These are phyloP conservation scores for Aplosporella prunicola DNA, from an alignment of 2,329 filamentous ascomycete species.

Conservation along the genomic window DNA sequence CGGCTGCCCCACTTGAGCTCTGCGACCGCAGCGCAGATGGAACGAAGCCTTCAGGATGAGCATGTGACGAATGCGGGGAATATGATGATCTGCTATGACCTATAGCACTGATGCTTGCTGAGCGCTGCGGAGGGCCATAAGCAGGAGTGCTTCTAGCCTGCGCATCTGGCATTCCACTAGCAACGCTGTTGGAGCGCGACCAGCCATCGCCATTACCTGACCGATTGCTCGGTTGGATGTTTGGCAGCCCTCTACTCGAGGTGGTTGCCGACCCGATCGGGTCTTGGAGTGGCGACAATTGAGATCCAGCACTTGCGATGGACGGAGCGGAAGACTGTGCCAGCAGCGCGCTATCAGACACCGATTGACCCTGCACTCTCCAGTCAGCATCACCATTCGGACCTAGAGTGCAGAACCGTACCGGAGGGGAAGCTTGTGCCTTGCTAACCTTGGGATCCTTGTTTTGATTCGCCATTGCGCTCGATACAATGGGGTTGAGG, in stretches of 20 bases:
- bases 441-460: slow-evolving; percentile 20
- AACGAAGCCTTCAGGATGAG: slow-evolving; percentile 25
- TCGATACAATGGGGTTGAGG: slow-evolving; percentile 33
- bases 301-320: slow-evolving; percentile 12
- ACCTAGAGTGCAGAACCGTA: too few species aligned
- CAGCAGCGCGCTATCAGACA: too few species aligned
- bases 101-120: slow-evolving; percentile 24
- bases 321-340: too few species aligned
- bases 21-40: slow-evolving; percentile 28
- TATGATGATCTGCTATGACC: slow-evolving; percentile 22
- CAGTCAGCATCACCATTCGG: too few species aligned
- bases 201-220: slow-evolving; percentile 28
- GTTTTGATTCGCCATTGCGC: slow-evolving; percentile 8
- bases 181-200: slow-evolving; percentile 14
- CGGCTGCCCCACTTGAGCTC: slow-evolving; percentile 16
- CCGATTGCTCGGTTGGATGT: too few species aligned
- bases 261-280: slow-evolving; percentile 23
- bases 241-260: too few species aligned
- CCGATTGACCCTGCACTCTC: too few species aligned
- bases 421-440: slow-evolving; percentile 18
- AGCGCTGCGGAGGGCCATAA: slow-evolving; percentile 28
- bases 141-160: slow-evolving; percentile 17
- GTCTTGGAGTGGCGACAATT: slow-evolving; percentile 26
- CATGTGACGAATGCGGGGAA: slow-evolving; percentile 27
- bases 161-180: slow-evolving; percentile 11